Conservation (phyloP, 2,329 filamentous ascomycete species). For the Paracamarosporium sp. region DNA sequence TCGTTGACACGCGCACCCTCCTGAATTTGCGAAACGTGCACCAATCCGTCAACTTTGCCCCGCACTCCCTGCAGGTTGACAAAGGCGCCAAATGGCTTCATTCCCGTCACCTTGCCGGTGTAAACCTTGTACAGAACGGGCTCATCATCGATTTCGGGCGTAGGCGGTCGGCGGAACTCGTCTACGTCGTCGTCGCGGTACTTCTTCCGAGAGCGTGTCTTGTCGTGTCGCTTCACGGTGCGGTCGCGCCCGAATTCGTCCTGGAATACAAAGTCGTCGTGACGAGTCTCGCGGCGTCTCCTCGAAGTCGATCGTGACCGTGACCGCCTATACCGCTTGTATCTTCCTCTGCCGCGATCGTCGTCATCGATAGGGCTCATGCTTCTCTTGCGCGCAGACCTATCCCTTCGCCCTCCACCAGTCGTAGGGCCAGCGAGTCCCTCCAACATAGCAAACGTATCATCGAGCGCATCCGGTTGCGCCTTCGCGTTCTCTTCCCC, state of each 20-base stretch:
- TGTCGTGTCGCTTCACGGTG: constrained; percentile 50
- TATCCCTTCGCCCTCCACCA: constrained; percentile 49
- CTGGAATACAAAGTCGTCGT: constrained; percentile 62
- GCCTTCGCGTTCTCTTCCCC: constrained; percentile 45
- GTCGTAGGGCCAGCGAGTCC: constrained; percentile 67
- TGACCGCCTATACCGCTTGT: constrained; percentile 54
- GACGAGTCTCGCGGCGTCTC: constrained; percentile 51
- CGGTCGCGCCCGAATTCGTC: constrained; percentile 64
- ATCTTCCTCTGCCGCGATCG: constrained; percentile 51
- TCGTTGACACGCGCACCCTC: constrained; percentile 88
- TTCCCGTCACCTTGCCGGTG: constrained; percentile 83
- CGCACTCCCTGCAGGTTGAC: constrained; percentile 87
- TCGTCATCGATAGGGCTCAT: constrained; percentile 60
- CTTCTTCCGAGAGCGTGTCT: constrained; percentile 46
- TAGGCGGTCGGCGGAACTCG: constrained; percentile 69
- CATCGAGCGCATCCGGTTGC: constrained; percentile 77
- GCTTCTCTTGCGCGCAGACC: constrained; percentile 63
- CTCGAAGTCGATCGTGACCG: constrained; percentile 62
- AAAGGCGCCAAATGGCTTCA: constrained; percentile 96
- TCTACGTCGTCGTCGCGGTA: constrained; percentile 57
- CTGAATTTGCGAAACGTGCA: constrained; percentile 89
- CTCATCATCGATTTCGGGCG: constrained; percentile 78
- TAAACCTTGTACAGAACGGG: constrained; percentile 89
- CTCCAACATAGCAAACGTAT: constrained; percentile 92
- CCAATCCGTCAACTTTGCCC: constrained; percentile 89